Percentiles rank a stretch among this genome's conserved stretches.
Evolutionary conservation across 2,329 filamentous ascomycete species (phyloP).

Genomic region (Aspergillus brunneoviolaceus): DNA sequence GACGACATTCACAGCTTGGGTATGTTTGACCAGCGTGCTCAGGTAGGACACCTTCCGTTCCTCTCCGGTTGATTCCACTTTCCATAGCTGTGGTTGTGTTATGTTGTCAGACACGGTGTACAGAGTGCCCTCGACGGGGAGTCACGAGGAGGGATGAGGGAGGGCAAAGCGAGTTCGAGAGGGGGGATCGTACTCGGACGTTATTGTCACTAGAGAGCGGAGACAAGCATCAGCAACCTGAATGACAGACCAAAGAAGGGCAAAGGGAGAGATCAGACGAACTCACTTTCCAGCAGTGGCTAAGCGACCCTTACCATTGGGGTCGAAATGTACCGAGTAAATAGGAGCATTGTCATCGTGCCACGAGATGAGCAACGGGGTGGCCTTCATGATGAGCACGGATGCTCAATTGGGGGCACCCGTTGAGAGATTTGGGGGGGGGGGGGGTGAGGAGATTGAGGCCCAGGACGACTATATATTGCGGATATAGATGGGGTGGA

Average conservation of each 20-base stretch:
- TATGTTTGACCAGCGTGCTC: slow-evolving; percentile 87
- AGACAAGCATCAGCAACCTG: slow-evolving; percentile 13
- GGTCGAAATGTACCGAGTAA: slow-evolving; percentile 96
- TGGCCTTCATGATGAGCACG: slow-evolving; percentile 76
- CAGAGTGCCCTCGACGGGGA: slow-evolving; percentile 1
- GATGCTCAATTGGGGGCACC: slow-evolving; percentile 19
- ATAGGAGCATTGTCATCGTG: slow-evolving; percentile 96
- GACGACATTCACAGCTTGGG: slow-evolving; percentile 96
- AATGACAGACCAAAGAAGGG: background rate
- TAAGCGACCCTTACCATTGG: slow-evolving; percentile 82
- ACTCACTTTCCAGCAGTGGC: slow-evolving; percentile 80
- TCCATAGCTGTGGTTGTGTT: slow-evolving; percentile 70
- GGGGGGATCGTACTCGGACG: slow-evolving; percentile 67
- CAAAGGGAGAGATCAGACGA: background rate
- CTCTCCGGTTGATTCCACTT: slow-evolving; percentile 78
- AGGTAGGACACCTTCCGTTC: slow-evolving; percentile 89
- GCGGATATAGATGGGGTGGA: background rate
- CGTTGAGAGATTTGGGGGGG: background rate
- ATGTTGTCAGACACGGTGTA: slow-evolving; percentile 37
- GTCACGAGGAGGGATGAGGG: slow-evolving; percentile 10
- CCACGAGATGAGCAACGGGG: slow-evolving; percentile 96
- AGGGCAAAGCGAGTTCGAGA: background rate
- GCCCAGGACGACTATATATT: background rate
- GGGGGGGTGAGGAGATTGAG: background rate
- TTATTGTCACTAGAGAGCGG: slow-evolving; percentile 69